Conservation (phyloP, 1,284 basidiomycete species). For the Takashimella koratensis region DNA sequence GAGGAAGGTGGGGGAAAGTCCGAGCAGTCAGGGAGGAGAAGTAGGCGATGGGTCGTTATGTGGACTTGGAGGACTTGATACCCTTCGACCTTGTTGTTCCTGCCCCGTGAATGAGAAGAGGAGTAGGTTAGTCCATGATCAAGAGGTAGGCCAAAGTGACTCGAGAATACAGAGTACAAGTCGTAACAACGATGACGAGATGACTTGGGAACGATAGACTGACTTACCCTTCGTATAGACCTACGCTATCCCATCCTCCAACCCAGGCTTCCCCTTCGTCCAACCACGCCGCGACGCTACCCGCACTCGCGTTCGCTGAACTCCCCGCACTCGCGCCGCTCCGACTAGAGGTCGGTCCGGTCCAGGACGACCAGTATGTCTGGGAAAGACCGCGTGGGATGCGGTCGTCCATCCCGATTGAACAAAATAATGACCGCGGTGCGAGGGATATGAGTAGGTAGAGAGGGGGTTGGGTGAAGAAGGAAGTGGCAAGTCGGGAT, state of each 20-base stretch:
- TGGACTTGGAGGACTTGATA: conserved; percentile 67
- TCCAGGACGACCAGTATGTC: neutral
- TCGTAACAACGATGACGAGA: too few relatives aligned
- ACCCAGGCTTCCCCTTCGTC: conserved; percentile 71
- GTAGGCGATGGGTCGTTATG: conserved; percentile 72
- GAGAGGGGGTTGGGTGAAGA: too few relatives aligned
- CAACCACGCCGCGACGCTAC: conserved; percentile 24
- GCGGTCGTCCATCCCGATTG: neutral
- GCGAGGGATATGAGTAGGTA: too few relatives aligned
- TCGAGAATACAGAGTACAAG: too few relatives aligned
- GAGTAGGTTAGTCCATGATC: too few relatives aligned
- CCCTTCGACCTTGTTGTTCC: conserved; percentile 66
- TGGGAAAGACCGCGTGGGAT: neutral
- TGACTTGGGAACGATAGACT: neutral
- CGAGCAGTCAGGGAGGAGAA: conserved; percentile 33
- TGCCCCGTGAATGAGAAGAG: too few relatives aligned
- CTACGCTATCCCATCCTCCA: conserved; percentile 69
- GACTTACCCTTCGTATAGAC: conserved; percentile 83
- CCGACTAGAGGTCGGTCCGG: neutral
- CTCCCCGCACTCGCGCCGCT: neutral
- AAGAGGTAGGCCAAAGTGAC: too few relatives aligned
- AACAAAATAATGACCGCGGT: too few relatives aligned
- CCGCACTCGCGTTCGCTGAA: too few relatives aligned
- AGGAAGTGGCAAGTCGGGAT: too few relatives aligned
- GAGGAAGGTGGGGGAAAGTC: conserved; percentile 6